phyloP scores from a whole-genome alignment of 2,329 filamentous ascomycete species.

The Paraphaeosphaeria sporulosa region DNA sequence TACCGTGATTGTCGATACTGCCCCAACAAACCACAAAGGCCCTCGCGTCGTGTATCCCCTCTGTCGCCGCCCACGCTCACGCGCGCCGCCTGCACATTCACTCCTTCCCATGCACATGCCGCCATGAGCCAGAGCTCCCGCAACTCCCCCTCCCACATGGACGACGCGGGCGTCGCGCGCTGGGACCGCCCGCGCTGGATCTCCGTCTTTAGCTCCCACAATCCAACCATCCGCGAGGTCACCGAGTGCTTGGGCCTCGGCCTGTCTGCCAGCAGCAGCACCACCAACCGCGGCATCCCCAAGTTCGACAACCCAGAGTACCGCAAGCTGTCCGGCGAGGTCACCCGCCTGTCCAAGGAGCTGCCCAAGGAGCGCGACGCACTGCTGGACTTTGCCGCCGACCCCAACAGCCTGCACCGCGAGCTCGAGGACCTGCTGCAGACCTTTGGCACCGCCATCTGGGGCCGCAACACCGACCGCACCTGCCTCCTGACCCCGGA shows the following conservation, averaged over 20 bases:
- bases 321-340: constrained; percentile 45
- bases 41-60: constrained; percentile 12
- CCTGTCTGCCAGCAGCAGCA: constrained; percentile 44
- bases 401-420: constrained; percentile 38
- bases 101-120: constrained; percentile 11
- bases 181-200: constrained; percentile 47
- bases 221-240: constrained; percentile 48
- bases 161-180: constrained; percentile 42
- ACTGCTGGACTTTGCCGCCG: constrained; percentile 46
- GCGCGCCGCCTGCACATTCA: background rate
- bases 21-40: constrained; percentile 16
- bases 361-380: constrained; percentile 47
- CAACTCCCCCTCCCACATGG: constrained; percentile 32
- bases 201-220: constrained; percentile 47
- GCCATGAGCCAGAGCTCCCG: constrained; percentile 38
- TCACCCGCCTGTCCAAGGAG: constrained; percentile 46
- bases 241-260: constrained; percentile 47
- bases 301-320: constrained; percentile 50
- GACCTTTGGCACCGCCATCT: constrained; percentile 44
- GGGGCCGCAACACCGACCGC: constrained; percentile 45
- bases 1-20: background rate
- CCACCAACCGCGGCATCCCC: constrained; percentile 47
- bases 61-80: too few species aligned
- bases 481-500: constrained; percentile 42
- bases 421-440: constrained; percentile 45